Base-by-base conservation (phyloP, 345 rosid genomes). In the Linum usitatissimum region DNA sequence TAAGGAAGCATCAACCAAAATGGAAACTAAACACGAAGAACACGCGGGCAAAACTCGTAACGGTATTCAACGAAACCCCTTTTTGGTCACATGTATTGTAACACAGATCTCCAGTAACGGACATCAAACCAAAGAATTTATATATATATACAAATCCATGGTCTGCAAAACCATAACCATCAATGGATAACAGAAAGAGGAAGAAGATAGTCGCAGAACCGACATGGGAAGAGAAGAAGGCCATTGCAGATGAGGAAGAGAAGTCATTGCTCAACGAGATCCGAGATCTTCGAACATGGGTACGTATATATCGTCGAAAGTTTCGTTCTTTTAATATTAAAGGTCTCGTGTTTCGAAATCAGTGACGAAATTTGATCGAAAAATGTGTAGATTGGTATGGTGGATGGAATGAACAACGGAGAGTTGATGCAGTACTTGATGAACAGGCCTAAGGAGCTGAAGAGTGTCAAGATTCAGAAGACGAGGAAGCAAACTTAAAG, bases 381-480 rank as follows among this genome's bases (percentile, higher is more conserved):
- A 18, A 4, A 3, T 23, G 28, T 23, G 28, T 62, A 78, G 79
- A 64, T 68, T 3, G 68, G 71, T 6, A 65, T 53, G 28, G 49
- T 75, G 36, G 74, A 68, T 17, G 38, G 23, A 3, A 73, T 75
- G 82, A 66, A 68, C n/a, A 79, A 79, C 45, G 74, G 75, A 30
- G 69, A 73, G 23, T 39, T 75, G 36, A 68, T 62, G 64, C 71
- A 75, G 12, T 75, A 75, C 59, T 56, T 79, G 58, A 57, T 65
- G 42, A 73, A 68, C 48, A 73, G 79, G 58, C 82, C 76, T 19
- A 36, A 67, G 2, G 71, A 70, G 12, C 53, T 71, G 34, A 74
- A 67, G 64, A 64, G 66, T 21, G 8, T 39, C 23, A 77, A 64
- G 53, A 67, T 67, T 20, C 75, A 58, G 30, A 74, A 20, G 62